These are phyloP conservation scores for Solanum medicagineum DNA, from an alignment of 257 asterid species.

Conservation along the genomic window DNA sequence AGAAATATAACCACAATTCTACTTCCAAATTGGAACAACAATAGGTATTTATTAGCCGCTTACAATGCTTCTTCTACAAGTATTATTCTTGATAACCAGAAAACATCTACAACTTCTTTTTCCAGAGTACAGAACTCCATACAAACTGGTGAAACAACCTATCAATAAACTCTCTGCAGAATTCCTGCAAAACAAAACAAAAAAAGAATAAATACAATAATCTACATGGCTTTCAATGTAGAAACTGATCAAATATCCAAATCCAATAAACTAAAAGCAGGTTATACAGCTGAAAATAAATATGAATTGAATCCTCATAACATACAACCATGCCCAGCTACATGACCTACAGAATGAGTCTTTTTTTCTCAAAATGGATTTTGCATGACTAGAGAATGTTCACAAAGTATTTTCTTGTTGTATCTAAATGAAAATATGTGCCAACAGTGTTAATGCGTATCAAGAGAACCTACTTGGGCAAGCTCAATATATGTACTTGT, in stretches of 20 bases:
- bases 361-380: neutral
- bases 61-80: neutral
- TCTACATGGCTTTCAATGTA: neutral
- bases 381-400: neutral
- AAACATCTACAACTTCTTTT: neutral
- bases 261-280: neutral
- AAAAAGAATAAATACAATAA: neutral
- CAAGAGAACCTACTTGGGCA: neutral
- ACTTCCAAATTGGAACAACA: neutral
- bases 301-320: neutral
- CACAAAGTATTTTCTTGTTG: neutral
- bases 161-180: neutral
- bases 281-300: neutral
- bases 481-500: neutral
- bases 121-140: neutral
- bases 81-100: neutral
- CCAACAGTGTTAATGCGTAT: neutral
- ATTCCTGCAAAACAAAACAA: neutral
- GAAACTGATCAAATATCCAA: neutral
- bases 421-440: neutral
- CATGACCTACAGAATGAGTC: neutral
- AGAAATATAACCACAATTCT: neutral
- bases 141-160: neutral
- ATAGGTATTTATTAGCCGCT: neutral
- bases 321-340: neutral